Conservation (phyloP, 1,139 yeast species). For the Suhomyces anneliseae region DNA sequence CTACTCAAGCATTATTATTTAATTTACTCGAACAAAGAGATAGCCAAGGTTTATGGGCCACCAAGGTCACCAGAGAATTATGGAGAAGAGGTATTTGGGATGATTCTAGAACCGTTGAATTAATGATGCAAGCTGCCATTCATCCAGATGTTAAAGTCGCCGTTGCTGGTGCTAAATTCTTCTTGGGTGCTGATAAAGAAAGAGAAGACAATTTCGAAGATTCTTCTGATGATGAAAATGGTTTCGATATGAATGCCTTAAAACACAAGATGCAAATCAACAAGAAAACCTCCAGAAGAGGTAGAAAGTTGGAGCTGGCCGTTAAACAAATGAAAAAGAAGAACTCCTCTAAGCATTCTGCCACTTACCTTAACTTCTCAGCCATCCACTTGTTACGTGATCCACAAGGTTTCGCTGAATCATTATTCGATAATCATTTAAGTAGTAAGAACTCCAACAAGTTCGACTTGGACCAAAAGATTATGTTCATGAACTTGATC, state of each 20-base stretch:
- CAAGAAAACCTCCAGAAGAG: slow-evolving; percentile 78
- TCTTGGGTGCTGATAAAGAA: slow-evolving; percentile 93
- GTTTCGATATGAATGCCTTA: slow-evolving; percentile 63
- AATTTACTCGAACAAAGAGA: slow-evolving; percentile 78
- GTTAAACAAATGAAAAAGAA: slow-evolving; percentile 65
- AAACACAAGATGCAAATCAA: slow-evolving; percentile 82
- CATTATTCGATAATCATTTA: slow-evolving; percentile 68
- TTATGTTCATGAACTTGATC: slow-evolving; percentile 79
- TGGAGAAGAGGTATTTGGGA: slow-evolving; percentile 99
- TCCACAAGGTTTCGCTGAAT: slow-evolving; percentile 97
- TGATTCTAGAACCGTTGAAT: slow-evolving; percentile 91
- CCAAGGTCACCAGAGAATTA: slow-evolving; percentile 87
- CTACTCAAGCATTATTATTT: slow-evolving; percentile 89
- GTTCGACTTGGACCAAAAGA: slow-evolving; percentile 84
- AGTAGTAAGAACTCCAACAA: slow-evolving; percentile 64
- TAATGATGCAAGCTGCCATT: slow-evolving; percentile 93
- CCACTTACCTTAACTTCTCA: slow-evolving; percentile 84
- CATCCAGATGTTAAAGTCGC: slow-evolving; percentile 89
- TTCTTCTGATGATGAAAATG: slow-evolving; percentile 72
- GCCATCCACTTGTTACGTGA: slow-evolving; percentile 93
- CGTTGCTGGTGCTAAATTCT: slow-evolving; percentile 84
- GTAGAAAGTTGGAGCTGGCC: slow-evolving; percentile 74
- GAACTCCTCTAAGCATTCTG: slow-evolving; percentile 49
- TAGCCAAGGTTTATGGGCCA: slow-evolving; percentile 91
- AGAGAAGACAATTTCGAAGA: slow-evolving; percentile 81